A percentile compares a stretch with the other conserved stretches of the same genome.
These are phyloP conservation scores for Aureobasidium sp. DNA, from an alignment of 2,329 filamentous ascomycete genomes.

Conservation along the genomic window DNA sequence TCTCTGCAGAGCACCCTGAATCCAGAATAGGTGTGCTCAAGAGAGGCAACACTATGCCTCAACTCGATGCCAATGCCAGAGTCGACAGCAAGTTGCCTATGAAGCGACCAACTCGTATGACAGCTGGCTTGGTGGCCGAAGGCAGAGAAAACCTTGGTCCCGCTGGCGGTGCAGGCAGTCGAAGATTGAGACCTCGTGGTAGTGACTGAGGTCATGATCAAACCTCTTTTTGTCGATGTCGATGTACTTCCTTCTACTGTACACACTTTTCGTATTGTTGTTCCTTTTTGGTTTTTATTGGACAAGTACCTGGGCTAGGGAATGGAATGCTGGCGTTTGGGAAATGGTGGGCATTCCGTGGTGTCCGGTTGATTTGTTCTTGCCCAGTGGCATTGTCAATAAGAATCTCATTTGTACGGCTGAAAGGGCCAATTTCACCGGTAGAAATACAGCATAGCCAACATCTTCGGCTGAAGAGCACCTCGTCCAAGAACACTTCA, in stretches of 20 bases:
- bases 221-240: not conserved
- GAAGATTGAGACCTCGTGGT: conserved; percentile 38
- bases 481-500: too few relatives aligned
- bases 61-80: conserved; percentile 16
- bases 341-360: not conserved
- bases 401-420: conserved; percentile 6
- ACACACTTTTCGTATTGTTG: not conserved
- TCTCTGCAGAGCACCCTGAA: conserved; percentile 17
- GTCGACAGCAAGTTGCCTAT: conserved; percentile 36
- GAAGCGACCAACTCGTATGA: conserved; percentile 34
- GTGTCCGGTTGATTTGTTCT: not conserved
- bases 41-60: conserved; percentile 32
- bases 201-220: conserved; percentile 35
- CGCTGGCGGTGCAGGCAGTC: conserved; percentile 28
- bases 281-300: not conserved
- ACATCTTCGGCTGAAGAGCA: too few relatives aligned
- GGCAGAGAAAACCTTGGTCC: conserved; percentile 32
- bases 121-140: conserved; percentile 29
- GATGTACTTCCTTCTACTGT: not conserved
- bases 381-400: not conserved
- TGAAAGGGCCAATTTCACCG: too few relatives aligned
- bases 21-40: conserved; percentile 29
- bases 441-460: too few relatives aligned
- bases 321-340: not conserved
- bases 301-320: not conserved